Percentiles rank a stretch among this genome's conserved stretches.
Conservation (phyloP, 2,329 filamentous ascomycete species). For the Lasiodiplodia hormozganensis region DNA sequence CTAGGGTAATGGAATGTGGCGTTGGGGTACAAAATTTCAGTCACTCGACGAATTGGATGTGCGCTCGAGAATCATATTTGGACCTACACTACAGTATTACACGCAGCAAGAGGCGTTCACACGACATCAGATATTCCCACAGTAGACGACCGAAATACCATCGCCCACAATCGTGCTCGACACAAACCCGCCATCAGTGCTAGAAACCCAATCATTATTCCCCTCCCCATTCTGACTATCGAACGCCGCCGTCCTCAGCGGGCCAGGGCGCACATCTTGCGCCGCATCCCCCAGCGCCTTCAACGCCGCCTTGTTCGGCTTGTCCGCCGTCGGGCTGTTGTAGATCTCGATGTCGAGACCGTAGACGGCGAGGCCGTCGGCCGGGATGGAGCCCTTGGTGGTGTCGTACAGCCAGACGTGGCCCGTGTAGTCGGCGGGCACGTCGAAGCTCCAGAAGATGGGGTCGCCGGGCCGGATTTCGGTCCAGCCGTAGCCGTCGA, state of each 20-base stretch:
- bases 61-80: background rate
- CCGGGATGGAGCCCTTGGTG: background rate
- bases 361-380: background rate
- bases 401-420: conserved; percentile 8
- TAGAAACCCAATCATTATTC: conserved; percentile 4
- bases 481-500: conserved; percentile 7
- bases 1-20: background rate
- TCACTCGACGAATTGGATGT: background rate
- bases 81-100: background rate
- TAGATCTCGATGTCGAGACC: background rate
- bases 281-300: background rate
- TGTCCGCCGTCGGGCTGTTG: background rate
- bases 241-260: conserved; percentile 1
- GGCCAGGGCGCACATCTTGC: background rate
- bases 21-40: background rate
- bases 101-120: background rate
- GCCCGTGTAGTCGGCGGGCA: conserved; percentile 5
- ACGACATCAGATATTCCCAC: background rate
- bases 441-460: conserved; percentile 2
- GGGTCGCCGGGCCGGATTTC: background rate
- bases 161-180: background rate
- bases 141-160: background rate
- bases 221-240: background rate
- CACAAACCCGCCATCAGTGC: conserved; percentile 2
- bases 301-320: background rate